Evolutionary conservation across 1,284 basidiomycete species (phyloP), one percentile per base, ranked within the genome.

Genomic region (Heliocybe sulcata): DNA sequence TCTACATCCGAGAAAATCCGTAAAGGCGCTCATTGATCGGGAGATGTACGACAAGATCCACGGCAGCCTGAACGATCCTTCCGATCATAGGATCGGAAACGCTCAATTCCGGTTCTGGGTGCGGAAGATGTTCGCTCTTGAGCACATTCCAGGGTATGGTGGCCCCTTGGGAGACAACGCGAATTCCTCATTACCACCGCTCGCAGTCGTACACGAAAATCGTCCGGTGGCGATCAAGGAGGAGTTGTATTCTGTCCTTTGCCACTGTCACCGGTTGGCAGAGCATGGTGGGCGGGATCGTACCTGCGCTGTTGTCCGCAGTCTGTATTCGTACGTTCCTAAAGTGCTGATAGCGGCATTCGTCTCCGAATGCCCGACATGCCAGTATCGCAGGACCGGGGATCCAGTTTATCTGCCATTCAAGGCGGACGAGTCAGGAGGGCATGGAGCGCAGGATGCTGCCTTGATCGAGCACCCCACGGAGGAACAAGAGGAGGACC

Each of bases 21-120:
- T 49, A 4, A 49, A 49, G 22, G 47, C 47, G 16, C 47, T 49
- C 9, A 49, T 49, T n/a, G 47, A 49, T 22, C 8, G 27, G 47
- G 47, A 49, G 23, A 49, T 49, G 47, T 49, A 49, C 27, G 47
- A 25, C 23, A 49, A 49, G 47, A 49, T 49, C 20, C 47, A 26
- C 27, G 23, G 47, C n/a, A 49, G 14, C 23, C 27, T 49, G 6
- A 25, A 16, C 22, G 14, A 49, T 49, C 47, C 47, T n/a, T 14
- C 22, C 47, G 20, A 49, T 22, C 23, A 26, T 22, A 49, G 47
- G 16, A 29, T 49, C n/a, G 47, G 47, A 4, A 49, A 49, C 23
- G 47, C 47, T 8, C 47, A 49, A 29, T 49, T 49, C 27, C 47
- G 47, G 23, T 49, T 49, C 47, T 49, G 47, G 47, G 47, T 29